Evolutionary conservation across 495 filamentous ascomycete species (phyloP).

Genomic region (Penicillium herquei): DNA sequence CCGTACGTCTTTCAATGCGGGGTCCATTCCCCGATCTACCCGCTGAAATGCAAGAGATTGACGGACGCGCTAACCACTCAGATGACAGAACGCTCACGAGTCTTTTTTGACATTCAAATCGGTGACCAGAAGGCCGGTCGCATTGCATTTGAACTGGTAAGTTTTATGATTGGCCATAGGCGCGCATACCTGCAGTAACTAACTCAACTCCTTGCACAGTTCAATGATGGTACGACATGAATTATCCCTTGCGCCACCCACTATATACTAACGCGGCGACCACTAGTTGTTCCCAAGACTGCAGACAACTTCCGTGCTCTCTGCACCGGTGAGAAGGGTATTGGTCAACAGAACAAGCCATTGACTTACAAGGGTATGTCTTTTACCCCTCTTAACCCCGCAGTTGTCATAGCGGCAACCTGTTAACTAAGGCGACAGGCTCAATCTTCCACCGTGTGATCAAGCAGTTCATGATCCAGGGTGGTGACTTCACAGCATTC

Average conservation of each 20-base stretch:
- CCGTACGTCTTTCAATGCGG: conserved; percentile 36
- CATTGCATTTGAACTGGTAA: conserved; percentile 76
- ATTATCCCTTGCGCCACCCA: no score
- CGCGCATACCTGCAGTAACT: conserved; percentile 16
- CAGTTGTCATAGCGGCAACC: neutral
- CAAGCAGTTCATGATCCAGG: conserved; percentile 99
- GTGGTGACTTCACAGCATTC: conserved; percentile 94
- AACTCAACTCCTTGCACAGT: conserved; percentile 44
- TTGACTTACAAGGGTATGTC: conserved; percentile 62
- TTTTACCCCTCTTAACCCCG: conserved; percentile 2
- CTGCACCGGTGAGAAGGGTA: conserved; percentile 90
- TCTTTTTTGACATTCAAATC: conserved; percentile 88
- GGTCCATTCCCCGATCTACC: conserved; percentile 21
- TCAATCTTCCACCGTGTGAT: conserved; percentile 96
- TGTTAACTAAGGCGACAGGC: conserved; percentile 35
- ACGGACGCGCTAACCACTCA: conserved; percentile 16
- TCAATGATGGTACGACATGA: conserved; percentile 62
- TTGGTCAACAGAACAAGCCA: conserved; percentile 79
- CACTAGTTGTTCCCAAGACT: conserved; percentile 81
- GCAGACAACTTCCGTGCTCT: conserved; percentile 92
- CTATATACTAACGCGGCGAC: conserved; percentile 13
- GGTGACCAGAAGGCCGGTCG: conserved; percentile 68
- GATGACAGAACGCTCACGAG: conserved; percentile 58
- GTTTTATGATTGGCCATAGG: conserved; percentile 22
- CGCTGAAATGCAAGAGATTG: conserved; percentile 9